Percentiles rank a stretch among this genome's conserved stretches.
These are phyloP conservation scores for Beauveria varroae DNA, from an alignment of 2,329 filamentous ascomycete genomes.

Conservation along the genomic window DNA sequence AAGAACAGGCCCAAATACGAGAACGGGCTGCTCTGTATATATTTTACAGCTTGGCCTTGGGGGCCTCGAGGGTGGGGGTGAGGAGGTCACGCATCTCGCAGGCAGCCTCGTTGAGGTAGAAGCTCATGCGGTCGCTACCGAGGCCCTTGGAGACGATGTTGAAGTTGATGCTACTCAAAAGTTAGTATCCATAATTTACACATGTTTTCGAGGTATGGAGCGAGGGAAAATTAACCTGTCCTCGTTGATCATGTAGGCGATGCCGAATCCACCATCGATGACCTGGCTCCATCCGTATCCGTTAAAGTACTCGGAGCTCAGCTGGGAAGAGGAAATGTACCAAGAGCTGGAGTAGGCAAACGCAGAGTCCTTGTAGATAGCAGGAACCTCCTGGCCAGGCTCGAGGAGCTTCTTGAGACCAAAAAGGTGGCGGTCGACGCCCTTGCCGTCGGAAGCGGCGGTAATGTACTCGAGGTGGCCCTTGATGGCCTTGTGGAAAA, in stretches of 20 bases:
- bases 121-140: constrained; percentile 87
- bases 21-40: neutral
- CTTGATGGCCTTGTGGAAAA: constrained; percentile 75
- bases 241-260: constrained; percentile 99
- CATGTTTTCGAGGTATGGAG: neutral
- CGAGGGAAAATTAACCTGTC: constrained; percentile 56
- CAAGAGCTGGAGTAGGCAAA: constrained; percentile 78
- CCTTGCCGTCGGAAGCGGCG: constrained; percentile 83
- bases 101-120: constrained; percentile 91
- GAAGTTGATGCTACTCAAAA: constrained; percentile 71
- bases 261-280: constrained; percentile 89
- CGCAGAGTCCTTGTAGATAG: constrained; percentile 80
- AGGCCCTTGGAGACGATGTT: constrained; percentile 94
- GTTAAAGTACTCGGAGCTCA: constrained; percentile 96
- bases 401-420: constrained; percentile 86
- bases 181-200: neutral
- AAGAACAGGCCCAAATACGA: neutral
- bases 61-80: constrained; percentile 65
- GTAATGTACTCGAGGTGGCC: constrained; percentile 86
- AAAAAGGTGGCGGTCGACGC: constrained; percentile 94
- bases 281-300: constrained; percentile 99
- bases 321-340: constrained; percentile 82
- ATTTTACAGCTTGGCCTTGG: constrained; percentile 79
- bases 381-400: constrained; percentile 72
- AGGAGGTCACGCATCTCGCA: constrained; percentile 83